phyloP scores from a whole-genome alignment of 2,329 filamentous ascomycete genomes.

The Cordyceps tenuipes region DNA sequence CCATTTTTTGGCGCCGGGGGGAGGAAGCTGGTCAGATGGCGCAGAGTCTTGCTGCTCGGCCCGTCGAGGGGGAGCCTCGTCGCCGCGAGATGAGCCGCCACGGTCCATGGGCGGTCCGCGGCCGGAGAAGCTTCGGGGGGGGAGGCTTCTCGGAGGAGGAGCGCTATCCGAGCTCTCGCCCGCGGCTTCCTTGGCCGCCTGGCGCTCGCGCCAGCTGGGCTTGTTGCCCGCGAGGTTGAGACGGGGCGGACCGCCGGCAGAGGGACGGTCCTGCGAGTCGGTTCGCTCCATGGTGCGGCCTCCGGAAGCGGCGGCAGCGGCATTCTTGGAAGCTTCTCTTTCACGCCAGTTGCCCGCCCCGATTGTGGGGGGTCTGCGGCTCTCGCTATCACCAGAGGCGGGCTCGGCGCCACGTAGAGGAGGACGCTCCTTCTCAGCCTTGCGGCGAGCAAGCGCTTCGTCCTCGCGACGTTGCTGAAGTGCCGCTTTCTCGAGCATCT shows the following conservation, averaged over 20 bases:
- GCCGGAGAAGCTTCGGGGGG: slow-evolving; percentile 23
- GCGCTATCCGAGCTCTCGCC: slow-evolving; percentile 32
- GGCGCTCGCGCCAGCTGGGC: slow-evolving; percentile 66
- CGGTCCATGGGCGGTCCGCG: slow-evolving; percentile 33
- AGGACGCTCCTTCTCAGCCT: slow-evolving; percentile 52
- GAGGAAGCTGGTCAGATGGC: slow-evolving; percentile 42
- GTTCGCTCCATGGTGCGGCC: slow-evolving; percentile 32
- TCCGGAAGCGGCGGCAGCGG: slow-evolving; percentile 21
- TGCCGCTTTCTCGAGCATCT: slow-evolving; percentile 54
- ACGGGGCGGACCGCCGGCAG: slow-evolving; percentile 45
- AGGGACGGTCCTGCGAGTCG: slow-evolving; percentile 38
- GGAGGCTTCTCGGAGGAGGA: slow-evolving; percentile 31
- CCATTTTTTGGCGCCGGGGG: slow-evolving; percentile 50
- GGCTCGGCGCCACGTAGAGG: slow-evolving; percentile 26
- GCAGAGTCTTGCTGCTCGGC: slow-evolving; percentile 31
- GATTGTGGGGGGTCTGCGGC: slow-evolving; percentile 24
- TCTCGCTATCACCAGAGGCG: slow-evolving; percentile 19
- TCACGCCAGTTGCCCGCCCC: slow-evolving; percentile 37
- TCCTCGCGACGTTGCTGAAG: slow-evolving; percentile 77
- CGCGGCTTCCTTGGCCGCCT: slow-evolving; percentile 41
- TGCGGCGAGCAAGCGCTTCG: slow-evolving; percentile 71
- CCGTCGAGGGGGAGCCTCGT: neutral
- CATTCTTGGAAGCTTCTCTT: slow-evolving; percentile 24
- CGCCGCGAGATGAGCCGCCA: slow-evolving; percentile 32
- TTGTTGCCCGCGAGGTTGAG: slow-evolving; percentile 54